Conservation (phyloP, 2,329 filamentous ascomycete genomes). For the Penicillium sp. region DNA sequence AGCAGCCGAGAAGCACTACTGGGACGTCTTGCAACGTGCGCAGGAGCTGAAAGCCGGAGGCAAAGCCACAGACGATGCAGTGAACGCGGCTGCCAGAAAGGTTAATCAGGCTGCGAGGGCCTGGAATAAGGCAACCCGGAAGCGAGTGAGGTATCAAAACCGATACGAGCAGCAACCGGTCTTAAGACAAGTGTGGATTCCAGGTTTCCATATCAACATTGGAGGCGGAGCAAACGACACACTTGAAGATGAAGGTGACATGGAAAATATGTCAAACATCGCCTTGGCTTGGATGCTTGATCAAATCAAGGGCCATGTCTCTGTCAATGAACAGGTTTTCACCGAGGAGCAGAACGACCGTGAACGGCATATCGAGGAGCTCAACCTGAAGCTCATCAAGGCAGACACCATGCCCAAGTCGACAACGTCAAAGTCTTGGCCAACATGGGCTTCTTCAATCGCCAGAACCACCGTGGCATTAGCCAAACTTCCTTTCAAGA, state of each 20-base stretch:
- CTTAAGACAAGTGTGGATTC: slow-evolving; percentile 63
- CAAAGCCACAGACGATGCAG: slow-evolving; percentile 20
- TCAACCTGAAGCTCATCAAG: slow-evolving; percentile 7
- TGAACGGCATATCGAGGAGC: slow-evolving; percentile 11
- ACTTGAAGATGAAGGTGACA: slow-evolving; percentile 27
- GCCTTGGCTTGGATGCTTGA: slow-evolving; percentile 34
- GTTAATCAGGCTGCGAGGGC: slow-evolving; percentile 23
- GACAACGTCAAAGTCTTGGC: slow-evolving; percentile 1
- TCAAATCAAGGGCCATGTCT: slow-evolving; percentile 28
- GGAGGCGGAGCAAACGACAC: slow-evolving; percentile 54
- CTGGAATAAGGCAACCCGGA: slow-evolving; percentile 23
- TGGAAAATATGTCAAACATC: slow-evolving; percentile 36
- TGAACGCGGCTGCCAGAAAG: slow-evolving; percentile 22
- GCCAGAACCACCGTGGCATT: background rate
- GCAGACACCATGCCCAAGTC: background rate
- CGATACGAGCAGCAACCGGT: slow-evolving; percentile 28
- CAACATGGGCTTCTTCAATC: slow-evolving; percentile 12
- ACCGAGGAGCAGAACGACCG: slow-evolving; percentile 17
- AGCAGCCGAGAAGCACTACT: slow-evolving; percentile 18
- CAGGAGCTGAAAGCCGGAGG: slow-evolving; percentile 23
- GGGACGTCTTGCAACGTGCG: slow-evolving; percentile 16
- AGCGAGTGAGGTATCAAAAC: slow-evolving; percentile 24
- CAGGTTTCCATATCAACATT: slow-evolving; percentile 59
- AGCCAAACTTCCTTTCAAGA: slow-evolving; percentile 5
- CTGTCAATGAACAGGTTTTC: slow-evolving; percentile 20